Conservation (phyloP, 192 early-diverging fungal genomes). For the Backusella luteola region DNA sequence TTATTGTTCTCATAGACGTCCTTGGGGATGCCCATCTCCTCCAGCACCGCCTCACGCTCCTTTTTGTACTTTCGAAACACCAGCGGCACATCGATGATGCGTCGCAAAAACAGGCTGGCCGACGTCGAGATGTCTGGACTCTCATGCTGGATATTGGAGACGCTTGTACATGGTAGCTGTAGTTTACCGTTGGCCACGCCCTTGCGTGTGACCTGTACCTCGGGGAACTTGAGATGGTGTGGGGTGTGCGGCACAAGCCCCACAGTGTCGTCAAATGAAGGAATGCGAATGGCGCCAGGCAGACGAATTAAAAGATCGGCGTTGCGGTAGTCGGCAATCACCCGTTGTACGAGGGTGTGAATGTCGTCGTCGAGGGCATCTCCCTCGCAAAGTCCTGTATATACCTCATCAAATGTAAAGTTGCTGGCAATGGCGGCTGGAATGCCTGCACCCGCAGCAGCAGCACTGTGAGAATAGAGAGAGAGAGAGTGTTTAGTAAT, state of each 20-base stretch:
- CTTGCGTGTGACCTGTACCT: not conserved
- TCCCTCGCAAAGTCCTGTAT: slow-evolving; percentile 49
- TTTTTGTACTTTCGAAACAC: slow-evolving; percentile 51
- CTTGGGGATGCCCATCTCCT: slow-evolving; percentile 44
- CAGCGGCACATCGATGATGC: slow-evolving; percentile 55
- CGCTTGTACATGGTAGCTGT: slow-evolving; percentile 19
- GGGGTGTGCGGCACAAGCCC: slow-evolving; percentile 24
- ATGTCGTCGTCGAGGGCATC: slow-evolving; percentile 49
- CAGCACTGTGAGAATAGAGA: slow-evolving; percentile 40
- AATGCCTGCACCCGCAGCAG: slow-evolving; percentile 47
- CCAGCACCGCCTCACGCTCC: slow-evolving; percentile 43
- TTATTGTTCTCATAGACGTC: slow-evolving; percentile 45
- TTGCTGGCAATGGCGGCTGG: slow-evolving; percentile 57
- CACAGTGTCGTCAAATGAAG: slow-evolving; percentile 47
- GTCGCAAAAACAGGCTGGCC: slow-evolving; percentile 22
- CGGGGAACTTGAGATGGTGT: slow-evolving; percentile 10
- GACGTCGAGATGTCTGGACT: not conserved
- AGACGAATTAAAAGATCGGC: slow-evolving; percentile 50
- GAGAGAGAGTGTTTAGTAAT: slow-evolving; percentile 6
- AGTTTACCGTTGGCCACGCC: slow-evolving; percentile 35
- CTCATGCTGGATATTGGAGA: slow-evolving; percentile 15
- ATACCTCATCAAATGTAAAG: slow-evolving; percentile 64
- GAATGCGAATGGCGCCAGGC: slow-evolving; percentile 57
- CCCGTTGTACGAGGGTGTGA: slow-evolving; percentile 33
- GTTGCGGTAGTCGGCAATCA: slow-evolving; percentile 50